These are phyloP conservation scores for Phyllosticta capitalensis DNA, from an alignment of 2,329 filamentous ascomycete species.

Conservation along the genomic window DNA sequence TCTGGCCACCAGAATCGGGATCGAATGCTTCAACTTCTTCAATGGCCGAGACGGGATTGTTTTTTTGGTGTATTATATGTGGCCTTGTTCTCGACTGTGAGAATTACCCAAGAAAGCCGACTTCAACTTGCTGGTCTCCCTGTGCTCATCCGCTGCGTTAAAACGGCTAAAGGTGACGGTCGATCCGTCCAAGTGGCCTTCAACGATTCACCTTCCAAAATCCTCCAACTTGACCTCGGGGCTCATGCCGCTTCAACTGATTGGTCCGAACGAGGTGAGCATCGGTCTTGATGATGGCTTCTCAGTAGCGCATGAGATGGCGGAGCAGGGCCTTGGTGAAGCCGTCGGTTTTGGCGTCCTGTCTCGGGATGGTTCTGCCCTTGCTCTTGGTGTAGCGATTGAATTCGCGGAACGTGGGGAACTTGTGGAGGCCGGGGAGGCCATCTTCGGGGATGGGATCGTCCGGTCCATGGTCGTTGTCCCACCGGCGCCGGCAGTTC, in stretches of 20 bases:
- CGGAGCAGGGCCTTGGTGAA: conserved; percentile 18
- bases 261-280: neutral
- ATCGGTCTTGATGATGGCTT: neutral
- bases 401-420: neutral
- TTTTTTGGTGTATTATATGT: too few relatives aligned
- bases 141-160: too few relatives aligned
- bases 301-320: neutral
- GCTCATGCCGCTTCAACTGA: neutral
- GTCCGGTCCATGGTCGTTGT: conserved; percentile 6
- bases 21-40: neutral
- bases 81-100: too few relatives aligned
- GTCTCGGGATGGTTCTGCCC: conserved; percentile 13
- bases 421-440: neutral
- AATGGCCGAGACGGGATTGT: too few relatives aligned
- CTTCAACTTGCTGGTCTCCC: too few relatives aligned
- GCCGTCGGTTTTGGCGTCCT: conserved; percentile 20
- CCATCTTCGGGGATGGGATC: neutral
- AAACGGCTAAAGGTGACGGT: too few relatives aligned
- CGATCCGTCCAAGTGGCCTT: too few relatives aligned
- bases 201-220: neutral
- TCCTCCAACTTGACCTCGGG: neutral
- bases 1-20: neutral
- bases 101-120: too few relatives aligned
- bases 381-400: neutral
- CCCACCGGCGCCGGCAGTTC: conserved; percentile 17